These are phyloP conservation scores for Euryodendron excelsum DNA, from an alignment of 148 eudicot genomes.

Conservation along the genomic window DNA sequence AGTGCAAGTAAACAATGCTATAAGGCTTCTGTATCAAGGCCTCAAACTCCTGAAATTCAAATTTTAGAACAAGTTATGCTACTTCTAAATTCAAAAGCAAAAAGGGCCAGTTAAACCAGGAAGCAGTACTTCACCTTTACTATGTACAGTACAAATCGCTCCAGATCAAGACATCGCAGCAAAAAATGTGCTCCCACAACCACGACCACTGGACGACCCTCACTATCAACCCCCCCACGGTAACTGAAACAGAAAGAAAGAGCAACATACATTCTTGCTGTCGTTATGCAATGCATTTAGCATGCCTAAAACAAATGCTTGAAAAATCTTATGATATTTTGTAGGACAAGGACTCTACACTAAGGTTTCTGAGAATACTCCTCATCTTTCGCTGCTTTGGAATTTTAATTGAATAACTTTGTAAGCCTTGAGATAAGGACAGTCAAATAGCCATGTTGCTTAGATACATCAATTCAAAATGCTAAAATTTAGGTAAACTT, in stretches of 20 bases:
- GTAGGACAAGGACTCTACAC: not conserved
- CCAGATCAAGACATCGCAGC: slow-evolving; percentile 95
- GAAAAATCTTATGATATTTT: not conserved
- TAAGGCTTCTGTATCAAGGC: slow-evolving; percentile 94
- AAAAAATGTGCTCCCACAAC: slow-evolving; percentile 99
- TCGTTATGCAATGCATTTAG: slow-evolving; percentile 2
- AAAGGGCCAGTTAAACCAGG: not conserved
- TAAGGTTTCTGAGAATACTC: not conserved
- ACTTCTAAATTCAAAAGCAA: not conserved
- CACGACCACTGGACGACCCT: slow-evolving; percentile 97
- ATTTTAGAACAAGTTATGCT: not conserved
- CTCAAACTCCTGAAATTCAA: slow-evolving; percentile 82
- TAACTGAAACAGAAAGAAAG: slow-evolving; percentile 51
- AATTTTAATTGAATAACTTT: not conserved
- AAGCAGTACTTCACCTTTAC: slow-evolving; percentile 60
- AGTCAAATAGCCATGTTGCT: not conserved
- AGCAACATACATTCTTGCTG: not conserved
- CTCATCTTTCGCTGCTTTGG: not conserved
- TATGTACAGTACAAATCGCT: slow-evolving; percentile 76
- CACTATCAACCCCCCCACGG: slow-evolving; percentile 97
- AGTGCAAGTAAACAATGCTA: slow-evolving; percentile 90
- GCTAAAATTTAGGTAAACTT: not conserved
- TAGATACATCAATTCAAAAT: not conserved
- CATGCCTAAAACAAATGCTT: slow-evolving; percentile 5
- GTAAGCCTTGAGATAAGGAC: not conserved